Conservation (phyloP, 2,329 filamentous ascomycete species). For the Talaromyces piceae region DNA sequence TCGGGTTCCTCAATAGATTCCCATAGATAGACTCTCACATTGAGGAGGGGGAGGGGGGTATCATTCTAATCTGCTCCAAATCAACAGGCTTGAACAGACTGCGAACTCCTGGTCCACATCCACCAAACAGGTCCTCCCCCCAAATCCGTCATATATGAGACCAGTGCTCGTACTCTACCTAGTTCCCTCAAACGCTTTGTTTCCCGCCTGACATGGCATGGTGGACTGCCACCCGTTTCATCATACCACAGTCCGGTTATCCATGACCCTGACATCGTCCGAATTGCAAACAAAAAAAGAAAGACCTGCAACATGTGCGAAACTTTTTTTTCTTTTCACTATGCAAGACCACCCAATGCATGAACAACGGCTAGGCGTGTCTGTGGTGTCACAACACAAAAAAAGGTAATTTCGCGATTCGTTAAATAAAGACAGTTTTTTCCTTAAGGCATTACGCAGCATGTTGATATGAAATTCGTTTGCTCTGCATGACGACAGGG, state of each 20-base stretch:
- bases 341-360: constrained; percentile 26
- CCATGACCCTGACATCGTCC: constrained; percentile 18
- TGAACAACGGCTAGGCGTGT: constrained; percentile 20
- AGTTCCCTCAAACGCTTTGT: constrained; percentile 13
- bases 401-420: constrained; percentile 23
- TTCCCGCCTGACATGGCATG: constrained; percentile 9
- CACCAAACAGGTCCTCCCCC: no score
- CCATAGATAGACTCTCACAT: constrained; percentile 32
- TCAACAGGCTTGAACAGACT: constrained; percentile 21
- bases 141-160: constrained; percentile 19
- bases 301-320: constrained; percentile 18
- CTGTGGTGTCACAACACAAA: constrained; percentile 19
- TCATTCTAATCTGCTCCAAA: constrained; percentile 34
- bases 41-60: no score
- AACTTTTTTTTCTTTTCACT: constrained; percentile 22
- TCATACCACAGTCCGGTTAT: constrained; percentile 15
- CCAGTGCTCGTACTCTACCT: constrained; percentile 12
- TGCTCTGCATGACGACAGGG: constrained; percentile 9
- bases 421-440: constrained; percentile 6
- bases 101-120: not conserved
- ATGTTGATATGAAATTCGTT: constrained; percentile 22
- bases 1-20: constrained; percentile 24
- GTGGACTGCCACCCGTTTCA: constrained; percentile 10
- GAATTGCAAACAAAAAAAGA: constrained; percentile 14
- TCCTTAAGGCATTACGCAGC: constrained; percentile 23